These are phyloP conservation scores for Termitomyces sp. DNA, from an alignment of 768 basidiomycete species.

Conservation along the genomic window DNA sequence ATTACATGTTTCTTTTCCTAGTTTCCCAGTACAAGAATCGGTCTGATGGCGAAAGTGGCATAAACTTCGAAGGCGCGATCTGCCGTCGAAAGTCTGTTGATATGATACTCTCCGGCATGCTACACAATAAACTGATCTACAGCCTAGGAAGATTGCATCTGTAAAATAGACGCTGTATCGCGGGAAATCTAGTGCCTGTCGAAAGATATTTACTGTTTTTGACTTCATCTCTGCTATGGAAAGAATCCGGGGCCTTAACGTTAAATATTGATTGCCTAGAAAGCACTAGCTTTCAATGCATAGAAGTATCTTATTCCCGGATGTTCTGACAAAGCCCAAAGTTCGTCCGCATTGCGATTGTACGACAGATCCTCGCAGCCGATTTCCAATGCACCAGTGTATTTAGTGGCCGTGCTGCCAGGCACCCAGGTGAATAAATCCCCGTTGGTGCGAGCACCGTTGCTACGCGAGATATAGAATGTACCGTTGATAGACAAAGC, in stretches of 20 bases:
- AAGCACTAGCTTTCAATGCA: conserved; percentile 6
- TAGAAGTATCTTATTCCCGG: conserved; percentile 5
- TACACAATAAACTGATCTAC: neutral
- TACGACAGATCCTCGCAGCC: conserved; percentile 10
- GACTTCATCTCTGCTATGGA: no score
- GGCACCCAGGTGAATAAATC: conserved; percentile 11
- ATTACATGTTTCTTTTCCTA: no score
- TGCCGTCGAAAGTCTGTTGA: no score
- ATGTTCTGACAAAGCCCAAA: conserved; percentile 9
- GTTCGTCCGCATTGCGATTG: conserved; percentile 7
- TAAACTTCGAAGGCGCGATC: no score
- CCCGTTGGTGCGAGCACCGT: conserved; percentile 6
- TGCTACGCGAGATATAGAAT: conserved; percentile 11
- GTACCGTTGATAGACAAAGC: conserved; percentile 10
- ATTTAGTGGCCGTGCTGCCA: neutral
- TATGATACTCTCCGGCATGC: no score
- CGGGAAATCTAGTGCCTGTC: no score
- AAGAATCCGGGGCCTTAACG: no score
- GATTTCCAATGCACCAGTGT: conserved; percentile 2
- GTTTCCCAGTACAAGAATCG: no score
- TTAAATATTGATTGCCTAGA: neutral
- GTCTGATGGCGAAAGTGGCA: no score
- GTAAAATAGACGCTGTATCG: neutral
- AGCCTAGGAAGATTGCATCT: neutral
- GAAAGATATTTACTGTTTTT: neutral